Conservation (phyloP, 345 rosid species). For the Brassica incana region DNA sequence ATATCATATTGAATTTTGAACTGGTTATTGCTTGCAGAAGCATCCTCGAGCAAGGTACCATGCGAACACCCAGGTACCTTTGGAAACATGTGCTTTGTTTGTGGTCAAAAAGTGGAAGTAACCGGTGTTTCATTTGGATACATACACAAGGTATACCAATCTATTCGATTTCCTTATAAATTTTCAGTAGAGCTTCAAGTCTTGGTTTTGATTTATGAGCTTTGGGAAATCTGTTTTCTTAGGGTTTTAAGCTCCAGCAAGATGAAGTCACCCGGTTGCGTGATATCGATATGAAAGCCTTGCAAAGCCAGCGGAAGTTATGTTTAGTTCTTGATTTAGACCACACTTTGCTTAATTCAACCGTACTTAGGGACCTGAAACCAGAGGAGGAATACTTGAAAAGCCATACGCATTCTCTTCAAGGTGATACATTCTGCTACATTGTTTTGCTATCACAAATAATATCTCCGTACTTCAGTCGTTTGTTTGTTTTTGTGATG, state of each 20-base stretch:
- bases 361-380: conserved; percentile 54
- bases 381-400: conserved; percentile 81
- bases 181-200: neutral
- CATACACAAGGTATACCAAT: conserved; percentile 66
- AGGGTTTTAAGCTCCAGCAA: conserved; percentile 71
- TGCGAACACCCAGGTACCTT: conserved; percentile 83
- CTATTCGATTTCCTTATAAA: neutral
- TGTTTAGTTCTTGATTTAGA: conserved; percentile 88
- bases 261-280: conserved; percentile 73
- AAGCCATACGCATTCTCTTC: conserved; percentile 58
- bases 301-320: conserved; percentile 61
- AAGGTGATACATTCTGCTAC: conserved; percentile 50
- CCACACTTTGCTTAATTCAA: conserved; percentile 88
- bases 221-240: conserved; percentile 33
- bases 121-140: conserved; percentile 73
- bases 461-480: neutral
- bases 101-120: conserved; percentile 65
- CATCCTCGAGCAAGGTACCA: conserved; percentile 43
- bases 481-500: neutral
- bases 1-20: neutral
- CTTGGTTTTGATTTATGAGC: conserved; percentile 9
- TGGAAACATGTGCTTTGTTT: conserved; percentile 64
- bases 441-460: neutral
- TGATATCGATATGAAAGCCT: conserved; percentile 54
- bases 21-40: conserved; percentile 45